Base-by-base conservation (phyloP, 495 filamentous ascomycete genomes). In the Amphirosellinia nigrospora region DNA sequence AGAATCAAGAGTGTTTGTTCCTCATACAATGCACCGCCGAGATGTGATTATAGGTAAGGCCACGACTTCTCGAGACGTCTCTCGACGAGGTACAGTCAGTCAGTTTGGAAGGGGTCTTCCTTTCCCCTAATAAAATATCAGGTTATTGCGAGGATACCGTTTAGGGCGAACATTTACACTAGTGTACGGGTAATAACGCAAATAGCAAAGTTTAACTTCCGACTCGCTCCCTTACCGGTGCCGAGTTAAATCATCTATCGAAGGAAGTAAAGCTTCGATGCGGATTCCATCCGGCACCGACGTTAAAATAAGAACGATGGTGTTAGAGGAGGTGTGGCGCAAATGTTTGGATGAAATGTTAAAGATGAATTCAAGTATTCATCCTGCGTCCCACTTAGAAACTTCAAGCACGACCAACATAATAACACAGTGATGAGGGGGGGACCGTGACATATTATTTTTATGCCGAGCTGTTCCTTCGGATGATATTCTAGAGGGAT, bases 401-500 rank as follows among this genome's bases (percentile, higher is more conserved):
- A 36, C 36, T 39, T 41, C 21, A n/a, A n/a, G n/a, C n/a, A n/a
- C n/a, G 58, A 28, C 26, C 8, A 19, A 21, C 34, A 61, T 5
- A 23, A 39, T 21, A 36, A 36, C 39, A 39, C 21, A 41, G 16
- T 23, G 1, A 41, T 28, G 56, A 59, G 32, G 48, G 56, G 38
- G 32, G 48, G 32, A 21, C 28, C 21, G 58, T 10, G 19, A n/a
- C 21, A n/a, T 41, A 4, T 8, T 36, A 61, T 61, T 61, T 23
- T 61, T 39, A 61, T 61, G 36, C 36, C 10, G 16, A 41, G 58
- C 58, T 3, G 28, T 61, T 61, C 36, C 64, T 66, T 55, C 2
- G 23, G 26, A 32, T 36, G 34, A 3, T 36, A 36, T 53, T 23
- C 36, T 32, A 8, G 21, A 19, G 23, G 48, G 15, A 66, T 43